A percentile compares a stretch with the other conserved stretches of the same genome.
phyloP scores from a whole-genome alignment of 371 early-diverging fungal genomes.

The Dinochytrium kinnereticum region DNA sequence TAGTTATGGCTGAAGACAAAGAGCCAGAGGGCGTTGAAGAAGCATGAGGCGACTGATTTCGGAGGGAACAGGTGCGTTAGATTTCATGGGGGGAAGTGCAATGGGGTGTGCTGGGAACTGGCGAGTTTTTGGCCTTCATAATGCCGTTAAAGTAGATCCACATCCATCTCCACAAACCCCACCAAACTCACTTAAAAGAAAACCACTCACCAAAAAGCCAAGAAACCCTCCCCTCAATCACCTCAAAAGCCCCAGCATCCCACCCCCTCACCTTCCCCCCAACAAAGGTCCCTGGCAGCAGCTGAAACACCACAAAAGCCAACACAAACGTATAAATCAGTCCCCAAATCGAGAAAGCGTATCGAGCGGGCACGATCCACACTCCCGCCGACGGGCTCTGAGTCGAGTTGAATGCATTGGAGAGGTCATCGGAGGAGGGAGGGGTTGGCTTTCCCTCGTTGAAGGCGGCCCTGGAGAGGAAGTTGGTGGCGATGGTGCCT shows the following conservation, averaged over 20 bases:
- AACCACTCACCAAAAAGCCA: not conserved
- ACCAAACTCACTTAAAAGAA: not conserved
- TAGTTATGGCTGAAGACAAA: not conserved
- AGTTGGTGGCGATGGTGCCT: not conserved
- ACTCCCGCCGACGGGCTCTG: not conserved
- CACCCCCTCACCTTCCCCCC: no score
- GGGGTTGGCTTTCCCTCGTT: not conserved
- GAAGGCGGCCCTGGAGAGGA: not conserved
- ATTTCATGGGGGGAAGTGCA: no score
- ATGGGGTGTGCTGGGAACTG: not conserved
- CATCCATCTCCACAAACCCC: no score
- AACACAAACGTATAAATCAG: not conserved
- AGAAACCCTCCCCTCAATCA: not conserved
- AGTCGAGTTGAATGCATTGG: not conserved
- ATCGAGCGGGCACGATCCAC: not conserved
- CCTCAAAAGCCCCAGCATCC: not conserved
- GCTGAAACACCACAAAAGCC: not conserved
- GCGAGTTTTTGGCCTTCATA: not conserved
- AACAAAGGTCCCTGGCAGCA: not conserved
- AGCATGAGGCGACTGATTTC: not conserved
- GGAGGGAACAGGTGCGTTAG: no score
- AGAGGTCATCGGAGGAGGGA: not conserved
- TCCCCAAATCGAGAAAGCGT: conserved; percentile 4
- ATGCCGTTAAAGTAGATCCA: no score
- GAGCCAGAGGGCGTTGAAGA: conserved; percentile 6